A percentile compares a stretch with the other conserved stretches of the same genome.
Conservation (phyloP, 441 rosid genomes). For the Corymbia citriodora region DNA sequence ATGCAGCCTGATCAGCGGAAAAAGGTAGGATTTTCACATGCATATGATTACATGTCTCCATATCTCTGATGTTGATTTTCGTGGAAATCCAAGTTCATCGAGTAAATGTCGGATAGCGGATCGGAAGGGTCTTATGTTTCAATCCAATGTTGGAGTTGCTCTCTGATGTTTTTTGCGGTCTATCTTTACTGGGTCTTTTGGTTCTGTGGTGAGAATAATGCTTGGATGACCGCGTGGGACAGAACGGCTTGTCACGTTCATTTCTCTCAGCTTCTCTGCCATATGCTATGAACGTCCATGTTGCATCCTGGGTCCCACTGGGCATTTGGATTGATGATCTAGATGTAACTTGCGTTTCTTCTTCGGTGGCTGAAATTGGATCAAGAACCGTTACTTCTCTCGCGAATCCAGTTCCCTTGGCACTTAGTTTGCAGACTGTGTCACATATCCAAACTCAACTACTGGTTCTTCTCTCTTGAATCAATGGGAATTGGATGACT, state of each 20-base stretch:
- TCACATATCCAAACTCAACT: background rate
- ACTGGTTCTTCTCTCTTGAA: background rate
- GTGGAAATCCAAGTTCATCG: background rate
- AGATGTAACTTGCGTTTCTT: background rate
- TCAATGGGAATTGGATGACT: background rate
- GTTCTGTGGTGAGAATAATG: background rate
- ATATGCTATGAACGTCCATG: background rate
- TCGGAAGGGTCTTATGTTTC: background rate
- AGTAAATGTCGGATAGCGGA: background rate
- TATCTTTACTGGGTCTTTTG: background rate
- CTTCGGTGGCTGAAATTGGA: background rate
- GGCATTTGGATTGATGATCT: background rate
- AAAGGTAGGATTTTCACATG: constrained; percentile 42
- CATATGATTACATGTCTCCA: background rate
- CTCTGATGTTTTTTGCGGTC: background rate
- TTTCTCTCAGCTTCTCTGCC: background rate
- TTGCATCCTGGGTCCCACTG: background rate
- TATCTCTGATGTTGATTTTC: background rate
- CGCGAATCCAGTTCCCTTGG: background rate
- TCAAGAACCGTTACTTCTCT: background rate
- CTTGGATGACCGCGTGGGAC: background rate
- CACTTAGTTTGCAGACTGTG: background rate
- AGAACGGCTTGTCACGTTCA: background rate
- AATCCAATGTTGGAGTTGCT: background rate
- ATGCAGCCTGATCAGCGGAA: constrained; percentile 91